Conservation (phyloP, 2,329 filamentous ascomycete genomes). For the Colletotrichum lindemuthianum region DNA sequence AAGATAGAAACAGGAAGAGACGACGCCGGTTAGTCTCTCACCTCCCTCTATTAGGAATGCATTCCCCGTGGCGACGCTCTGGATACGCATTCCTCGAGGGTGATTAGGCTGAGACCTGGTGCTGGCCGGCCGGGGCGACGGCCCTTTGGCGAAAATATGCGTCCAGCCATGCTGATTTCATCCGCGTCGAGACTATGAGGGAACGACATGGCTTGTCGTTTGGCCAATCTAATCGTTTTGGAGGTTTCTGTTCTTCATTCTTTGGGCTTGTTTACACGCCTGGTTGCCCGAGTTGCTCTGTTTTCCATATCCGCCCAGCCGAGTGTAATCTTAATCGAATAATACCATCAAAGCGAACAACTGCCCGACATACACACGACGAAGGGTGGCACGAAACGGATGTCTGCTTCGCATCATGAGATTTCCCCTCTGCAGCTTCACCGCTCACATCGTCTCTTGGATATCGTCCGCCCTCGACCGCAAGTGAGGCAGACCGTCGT, state of each 20-base stretch:
- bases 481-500: not conserved
- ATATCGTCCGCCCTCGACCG: not conserved
- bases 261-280: too few species aligned
- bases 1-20: not conserved
- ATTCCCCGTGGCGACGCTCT: constrained; percentile 23
- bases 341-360: too few species aligned
- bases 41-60: constrained; percentile 32
- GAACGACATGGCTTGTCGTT: too few species aligned
- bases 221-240: too few species aligned
- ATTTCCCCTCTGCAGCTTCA: not conserved
- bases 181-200: too few species aligned
- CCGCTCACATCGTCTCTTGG: not conserved
- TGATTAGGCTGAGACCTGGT: constrained; percentile 32
- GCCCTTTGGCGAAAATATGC: too few species aligned
- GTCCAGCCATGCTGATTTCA: too few species aligned
- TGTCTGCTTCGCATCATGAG: constrained; percentile 8
- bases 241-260: too few species aligned
- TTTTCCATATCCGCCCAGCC: not conserved
- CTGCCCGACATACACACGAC: not conserved
- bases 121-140: not conserved
- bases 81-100: constrained; percentile 24
- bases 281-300: too few species aligned
- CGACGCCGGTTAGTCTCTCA: not conserved
- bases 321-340: too few species aligned
- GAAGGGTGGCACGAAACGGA: not conserved